Conservation (phyloP, 1,284 basidiomycete species). For the Mycosarcoma mackinlayi region DNA sequence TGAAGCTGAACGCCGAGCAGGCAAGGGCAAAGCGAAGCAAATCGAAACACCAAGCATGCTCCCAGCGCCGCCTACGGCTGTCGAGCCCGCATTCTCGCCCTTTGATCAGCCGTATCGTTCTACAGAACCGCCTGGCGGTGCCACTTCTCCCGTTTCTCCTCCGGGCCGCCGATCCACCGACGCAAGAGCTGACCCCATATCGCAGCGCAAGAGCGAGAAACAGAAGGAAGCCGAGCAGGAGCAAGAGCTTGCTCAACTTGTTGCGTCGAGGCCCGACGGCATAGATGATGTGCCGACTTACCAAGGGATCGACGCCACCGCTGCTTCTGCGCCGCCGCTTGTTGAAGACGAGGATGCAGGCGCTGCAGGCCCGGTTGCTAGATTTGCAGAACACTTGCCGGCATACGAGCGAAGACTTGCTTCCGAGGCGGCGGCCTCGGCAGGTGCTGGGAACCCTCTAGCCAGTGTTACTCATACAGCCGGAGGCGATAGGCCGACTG, state of each 20-base stretch:
- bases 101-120: slow-evolving; percentile 54
- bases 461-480: not conserved
- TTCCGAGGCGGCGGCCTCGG: not conserved
- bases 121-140: slow-evolving; percentile 11
- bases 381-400: slow-evolving; percentile 6
- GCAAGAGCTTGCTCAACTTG: slow-evolving; percentile 28
- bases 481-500: too few relatives aligned
- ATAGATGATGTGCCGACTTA: slow-evolving; percentile 36
- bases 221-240: slow-evolving; percentile 43
- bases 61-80: slow-evolving; percentile 43
- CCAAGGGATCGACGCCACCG: slow-evolving; percentile 6
- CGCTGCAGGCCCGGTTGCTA: not conserved
- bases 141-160: not conserved
- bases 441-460: not conserved
- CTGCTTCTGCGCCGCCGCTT: slow-evolving; percentile 17
- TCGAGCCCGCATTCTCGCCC: slow-evolving; percentile 47
- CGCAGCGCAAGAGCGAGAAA: slow-evolving; percentile 38
- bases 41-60: slow-evolving; percentile 13
- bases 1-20: not conserved
- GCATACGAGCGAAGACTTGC: slow-evolving; percentile 20
- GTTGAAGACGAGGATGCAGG: slow-evolving; percentile 1
- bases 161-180: slow-evolving; percentile 4
- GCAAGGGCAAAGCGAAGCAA: slow-evolving; percentile 25
- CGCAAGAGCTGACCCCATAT: not conserved
- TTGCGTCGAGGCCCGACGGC: slow-evolving; percentile 27